Base-by-base conservation (phyloP, 2,329 filamentous ascomycete species). In the Parafenestella ontariensis region DNA sequence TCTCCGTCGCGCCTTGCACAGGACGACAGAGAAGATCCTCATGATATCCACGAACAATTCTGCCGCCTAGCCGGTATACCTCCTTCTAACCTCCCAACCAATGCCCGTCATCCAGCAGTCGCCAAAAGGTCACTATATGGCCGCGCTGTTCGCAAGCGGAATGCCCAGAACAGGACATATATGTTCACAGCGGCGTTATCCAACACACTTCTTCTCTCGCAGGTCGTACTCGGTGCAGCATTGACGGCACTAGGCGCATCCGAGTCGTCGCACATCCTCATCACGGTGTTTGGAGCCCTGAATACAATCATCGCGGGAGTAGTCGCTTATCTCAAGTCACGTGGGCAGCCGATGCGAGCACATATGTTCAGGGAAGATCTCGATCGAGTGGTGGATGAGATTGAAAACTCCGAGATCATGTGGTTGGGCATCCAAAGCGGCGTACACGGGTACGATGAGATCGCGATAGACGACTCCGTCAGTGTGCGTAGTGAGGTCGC, bases 371-470 rank as follows among this genome's bases (percentile, higher is more conserved):
- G 75, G 17, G 76, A 78, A 58, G 75, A 78, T 52, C 66, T 78
- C 2, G 74, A 76, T 20, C 65, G 76, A 11, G 73, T 70, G 1
- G 74, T 78, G 1, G 75, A 78, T 39, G 76, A 78, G 65, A 77
- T 77, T 49, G 75, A 78, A 56, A 77, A 76, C 40, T 74, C 70
- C 2, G 75, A 75, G 13, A 66, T 73, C 17, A 78, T 78, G 75
- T 77, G 78, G 78, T 61, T 76, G 26, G 78, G 78, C 15, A 80
- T 81, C 29, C 69, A 69, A 29, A 70, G 70, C n/a, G 69, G 69
- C 2, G 68, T 76, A 10, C 77, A 81, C 49, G 78, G 78, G 10
- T 81, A 80, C 58, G 76, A 78, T 51, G 78, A 78, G 34, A 78
- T 81, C 37, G 77, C 79, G 46, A 78, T 75, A 2, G 78, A 79